Evolutionary conservation across 768 basidiomycete genomes (phyloP).

Genomic region (Cubamyces sp.): DNA sequence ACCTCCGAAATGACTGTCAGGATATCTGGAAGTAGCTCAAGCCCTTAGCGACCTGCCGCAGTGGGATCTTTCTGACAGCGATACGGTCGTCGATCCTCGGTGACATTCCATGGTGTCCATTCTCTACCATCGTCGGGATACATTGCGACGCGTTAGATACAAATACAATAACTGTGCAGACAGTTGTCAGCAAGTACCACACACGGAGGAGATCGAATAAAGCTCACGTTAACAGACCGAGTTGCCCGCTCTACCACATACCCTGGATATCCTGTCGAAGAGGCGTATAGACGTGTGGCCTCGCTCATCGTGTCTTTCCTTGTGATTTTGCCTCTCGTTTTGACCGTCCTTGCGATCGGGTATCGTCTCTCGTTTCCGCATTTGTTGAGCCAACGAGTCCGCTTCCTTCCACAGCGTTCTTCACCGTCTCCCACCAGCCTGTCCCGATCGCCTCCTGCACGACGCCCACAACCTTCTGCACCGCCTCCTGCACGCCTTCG

Average conservation of each 20-base stretch:
- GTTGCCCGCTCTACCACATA: not conserved
- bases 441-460: slow-evolving; percentile 42
- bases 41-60: no score
- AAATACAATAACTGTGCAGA: not conserved
- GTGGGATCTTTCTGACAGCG: no score
- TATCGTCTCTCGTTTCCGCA: not conserved
- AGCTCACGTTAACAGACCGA: not conserved
- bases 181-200: not conserved
- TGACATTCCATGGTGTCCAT: not conserved
- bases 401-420: slow-evolving; percentile 32
- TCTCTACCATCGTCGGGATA: not conserved
- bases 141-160: not conserved
- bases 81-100: not conserved
- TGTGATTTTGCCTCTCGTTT: slow-evolving; percentile 13
- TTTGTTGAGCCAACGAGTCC: slow-evolving; percentile 11
- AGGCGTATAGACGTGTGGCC: not conserved
- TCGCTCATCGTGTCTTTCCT: slow-evolving; percentile 7
- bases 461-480: slow-evolving; percentile 50
- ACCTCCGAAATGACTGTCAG: no score
- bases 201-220: not conserved
- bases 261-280: not conserved
- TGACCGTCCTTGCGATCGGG: not conserved
- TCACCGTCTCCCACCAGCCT: slow-evolving; percentile 45
- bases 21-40: not conserved
- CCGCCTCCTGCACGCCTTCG: slow-evolving; percentile 38